These are phyloP conservation scores for Boletus vinaceobasis DNA, from an alignment of 768 basidiomycete genomes.

Conservation along the genomic window DNA sequence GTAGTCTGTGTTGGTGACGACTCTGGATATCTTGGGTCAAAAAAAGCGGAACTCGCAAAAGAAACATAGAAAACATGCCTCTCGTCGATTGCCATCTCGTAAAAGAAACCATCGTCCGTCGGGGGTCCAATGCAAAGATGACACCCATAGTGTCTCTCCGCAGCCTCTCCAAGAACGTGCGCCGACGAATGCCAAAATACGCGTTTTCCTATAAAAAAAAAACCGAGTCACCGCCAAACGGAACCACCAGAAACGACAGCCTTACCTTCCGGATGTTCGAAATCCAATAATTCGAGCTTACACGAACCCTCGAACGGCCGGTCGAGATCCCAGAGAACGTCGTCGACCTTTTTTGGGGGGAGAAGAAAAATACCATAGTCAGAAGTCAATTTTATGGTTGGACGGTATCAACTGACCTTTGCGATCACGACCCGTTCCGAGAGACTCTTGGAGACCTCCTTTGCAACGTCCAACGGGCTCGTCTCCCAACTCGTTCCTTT, in stretches of 20 bases:
- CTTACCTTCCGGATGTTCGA: slow-evolving; percentile 82
- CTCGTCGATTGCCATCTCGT: slow-evolving; percentile 93
- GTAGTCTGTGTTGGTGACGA: slow-evolving; percentile 80
- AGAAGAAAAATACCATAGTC: neutral
- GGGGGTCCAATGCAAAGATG: slow-evolving; percentile 97
- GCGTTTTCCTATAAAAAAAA: slow-evolving; percentile 62
- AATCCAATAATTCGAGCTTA: slow-evolving; percentile 83
- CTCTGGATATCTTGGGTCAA: slow-evolving; percentile 38
- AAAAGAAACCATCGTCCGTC: slow-evolving; percentile 98
- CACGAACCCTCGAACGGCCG: slow-evolving; percentile 86
- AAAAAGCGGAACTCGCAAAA: neutral
- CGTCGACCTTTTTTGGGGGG: slow-evolving; percentile 55
- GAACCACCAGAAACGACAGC: neutral
- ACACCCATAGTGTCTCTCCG: slow-evolving; percentile 95
- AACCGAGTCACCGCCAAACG: neutral
- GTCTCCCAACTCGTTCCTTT: slow-evolving; percentile 94
- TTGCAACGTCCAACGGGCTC: slow-evolving; percentile 86
- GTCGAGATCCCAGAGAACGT: slow-evolving; percentile 89
- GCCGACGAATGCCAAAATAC: slow-evolving; percentile 99
- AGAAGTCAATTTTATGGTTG: neutral
- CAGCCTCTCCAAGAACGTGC: slow-evolving; percentile 94
- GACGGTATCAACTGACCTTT: slow-evolving; percentile 53
- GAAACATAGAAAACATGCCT: slow-evolving; percentile 39
- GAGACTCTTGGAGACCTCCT: slow-evolving; percentile 80
- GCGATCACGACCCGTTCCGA: slow-evolving; percentile 91